Base-by-base conservation (phyloP, 495 filamentous ascomycete genomes). In the Aspergillus diversus region DNA sequence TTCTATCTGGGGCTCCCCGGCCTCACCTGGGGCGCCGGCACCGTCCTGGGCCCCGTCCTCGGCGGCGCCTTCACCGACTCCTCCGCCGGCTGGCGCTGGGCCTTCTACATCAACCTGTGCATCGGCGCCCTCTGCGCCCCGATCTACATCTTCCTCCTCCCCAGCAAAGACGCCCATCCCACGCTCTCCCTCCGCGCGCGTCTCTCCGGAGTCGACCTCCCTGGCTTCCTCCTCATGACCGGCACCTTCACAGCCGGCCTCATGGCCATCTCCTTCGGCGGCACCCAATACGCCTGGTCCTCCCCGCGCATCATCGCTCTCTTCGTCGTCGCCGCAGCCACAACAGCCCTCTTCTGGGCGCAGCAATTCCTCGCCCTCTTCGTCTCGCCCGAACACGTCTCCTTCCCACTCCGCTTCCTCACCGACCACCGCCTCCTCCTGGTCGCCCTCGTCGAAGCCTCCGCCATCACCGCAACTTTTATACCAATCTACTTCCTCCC, bases 51-150 rank as follows among this genome's bases (percentile, higher is more conserved):
- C 5, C 88, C 87, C 11, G 70, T 89, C 60, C 73, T 91, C 49
- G 88, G 88, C 4, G 88, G 87, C 32, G 83, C 82, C 5, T 91
- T 92, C 63, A 76, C 80, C 21, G n/a, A 50, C 9, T n/a, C 17
- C 46, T 54, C 53, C 0, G 80, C 81, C 16, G 81, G 75, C 1
- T 89, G 85, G 85, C 66, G 87, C 7, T 89, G 86, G 88, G 85
- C 85, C 27, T 92, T 92, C 68, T 93, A 90, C 73, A 86, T 93
- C 71, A 92, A 90, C 63, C 78, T 91, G 15, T 69, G 76, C 42
- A 72, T 91, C 21, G 84, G 81, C 11, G 88, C 64, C 5, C 63
- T 81, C 27, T 64, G 63, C n/a, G 76, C 81, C 0, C 89, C 87
- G 0, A 74, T 84, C 39, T 89, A 83, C 63, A 33, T 90, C 60